phyloP scores from a whole-genome alignment of 2,329 filamentous ascomycete genomes.

The Fulvia fulva region DNA sequence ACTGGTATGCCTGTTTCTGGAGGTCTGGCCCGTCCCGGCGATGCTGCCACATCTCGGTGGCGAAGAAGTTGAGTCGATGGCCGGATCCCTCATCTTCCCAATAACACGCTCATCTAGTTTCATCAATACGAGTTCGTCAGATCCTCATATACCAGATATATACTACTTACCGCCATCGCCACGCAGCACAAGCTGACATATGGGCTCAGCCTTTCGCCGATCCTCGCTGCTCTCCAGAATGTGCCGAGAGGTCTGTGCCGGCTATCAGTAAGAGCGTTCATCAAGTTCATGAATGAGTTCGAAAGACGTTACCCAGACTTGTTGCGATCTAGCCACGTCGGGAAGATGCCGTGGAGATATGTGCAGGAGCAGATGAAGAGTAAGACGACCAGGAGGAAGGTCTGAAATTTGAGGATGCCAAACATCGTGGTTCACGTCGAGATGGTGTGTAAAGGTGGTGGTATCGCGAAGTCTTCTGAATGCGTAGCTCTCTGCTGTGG shows the following conservation, averaged over 20 bases:
- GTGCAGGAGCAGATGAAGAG: constrained; percentile 94
- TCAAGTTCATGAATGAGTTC: background rate
- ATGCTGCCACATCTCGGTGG: too few relatives aligned
- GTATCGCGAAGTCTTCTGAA: background rate
- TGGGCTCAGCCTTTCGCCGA: constrained; percentile 89
- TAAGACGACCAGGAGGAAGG: constrained; percentile 87
- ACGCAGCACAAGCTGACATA: constrained; percentile 94
- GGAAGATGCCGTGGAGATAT: constrained; percentile 87
- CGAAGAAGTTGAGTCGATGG: too few relatives aligned
- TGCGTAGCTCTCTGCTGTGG: background rate
- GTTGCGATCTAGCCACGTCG: constrained; percentile 84
- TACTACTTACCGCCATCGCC: constrained; percentile 74
- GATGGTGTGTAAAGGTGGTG: background rate
- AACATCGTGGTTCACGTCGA: constrained; percentile 55
- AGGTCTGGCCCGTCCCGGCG: background rate
- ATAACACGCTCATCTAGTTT: background rate
- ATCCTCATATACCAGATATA: background rate
- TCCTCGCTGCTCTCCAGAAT: constrained; percentile 92
- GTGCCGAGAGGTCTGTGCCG: constrained; percentile 55
- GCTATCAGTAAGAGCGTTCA: constrained; percentile 1
- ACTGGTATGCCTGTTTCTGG: background rate
- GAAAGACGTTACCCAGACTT: constrained; percentile 69
- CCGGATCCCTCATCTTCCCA: background rate
- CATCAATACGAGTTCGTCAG: background rate
- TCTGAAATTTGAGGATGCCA: constrained; percentile 98